These are phyloP conservation scores for Candolleomyces eurysporus DNA, from an alignment of 768 basidiomycete genomes.

Conservation along the genomic window DNA sequence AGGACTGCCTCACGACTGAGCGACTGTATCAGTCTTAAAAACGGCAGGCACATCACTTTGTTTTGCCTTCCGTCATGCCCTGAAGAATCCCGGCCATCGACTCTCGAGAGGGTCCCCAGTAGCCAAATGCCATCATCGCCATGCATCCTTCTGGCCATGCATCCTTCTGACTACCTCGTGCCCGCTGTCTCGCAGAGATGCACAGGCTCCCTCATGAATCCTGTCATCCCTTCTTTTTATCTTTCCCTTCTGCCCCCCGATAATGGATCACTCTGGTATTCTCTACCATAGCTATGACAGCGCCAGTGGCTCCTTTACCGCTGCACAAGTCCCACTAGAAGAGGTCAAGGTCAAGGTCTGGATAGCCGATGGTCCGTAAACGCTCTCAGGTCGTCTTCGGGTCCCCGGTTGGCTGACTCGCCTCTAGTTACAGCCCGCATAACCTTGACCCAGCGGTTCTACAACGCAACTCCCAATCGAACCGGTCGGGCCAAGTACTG, in stretches of 20 bases:
- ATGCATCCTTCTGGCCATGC: no score
- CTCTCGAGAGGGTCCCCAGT: no score
- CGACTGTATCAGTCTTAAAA: not conserved
- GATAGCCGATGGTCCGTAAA: constrained; percentile 40
- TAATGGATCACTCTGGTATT: constrained; percentile 21
- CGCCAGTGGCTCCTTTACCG: not conserved
- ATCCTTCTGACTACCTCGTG: no score
- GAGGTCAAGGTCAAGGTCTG: constrained; percentile 38
- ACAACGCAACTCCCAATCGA: constrained; percentile 31
- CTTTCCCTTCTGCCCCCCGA: not conserved
- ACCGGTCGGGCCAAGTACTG: constrained; percentile 51
- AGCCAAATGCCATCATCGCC: no score
- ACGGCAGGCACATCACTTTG: no score
- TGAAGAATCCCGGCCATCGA: no score
- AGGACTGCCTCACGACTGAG: constrained; percentile 6
- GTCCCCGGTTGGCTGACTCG: not conserved
- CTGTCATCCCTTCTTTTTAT: not conserved
- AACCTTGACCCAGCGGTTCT: constrained; percentile 38
- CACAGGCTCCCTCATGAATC: not conserved
- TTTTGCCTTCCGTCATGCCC: no score
- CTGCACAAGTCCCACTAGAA: constrained; percentile 35
- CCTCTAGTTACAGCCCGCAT: constrained; percentile 42
- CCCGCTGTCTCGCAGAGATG: no score
- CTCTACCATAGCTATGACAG: constrained; percentile 9
- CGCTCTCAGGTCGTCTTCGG: not conserved